Conservation (phyloP, 1,139 yeast species). For the Taphrina populina region DNA sequence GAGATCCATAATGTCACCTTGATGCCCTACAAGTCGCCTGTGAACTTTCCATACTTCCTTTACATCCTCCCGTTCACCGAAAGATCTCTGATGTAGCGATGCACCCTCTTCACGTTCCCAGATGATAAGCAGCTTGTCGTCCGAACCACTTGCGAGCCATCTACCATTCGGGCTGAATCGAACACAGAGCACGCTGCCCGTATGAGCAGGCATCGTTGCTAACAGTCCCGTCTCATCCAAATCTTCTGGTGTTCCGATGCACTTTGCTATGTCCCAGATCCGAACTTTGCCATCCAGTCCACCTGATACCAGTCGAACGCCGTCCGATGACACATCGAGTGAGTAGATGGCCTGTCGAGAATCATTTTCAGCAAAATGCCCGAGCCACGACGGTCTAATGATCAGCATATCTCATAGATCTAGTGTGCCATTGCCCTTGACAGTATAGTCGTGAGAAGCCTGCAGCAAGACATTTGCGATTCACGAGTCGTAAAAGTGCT, state of each 20-base stretch:
- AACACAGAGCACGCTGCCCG: slow-evolving; percentile 89
- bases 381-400: slow-evolving; percentile 32
- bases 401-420: slow-evolving; percentile 2
- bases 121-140: slow-evolving; percentile 82
- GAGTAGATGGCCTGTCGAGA: slow-evolving; percentile 55
- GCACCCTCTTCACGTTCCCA: slow-evolving; percentile 84
- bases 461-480: too few relatives aligned
- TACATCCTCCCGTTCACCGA: slow-evolving; percentile 31
- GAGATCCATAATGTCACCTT: slow-evolving; percentile 92
- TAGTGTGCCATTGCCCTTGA: too few relatives aligned
- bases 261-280: slow-evolving; percentile 76
- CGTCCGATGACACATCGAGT: slow-evolving; percentile 75
- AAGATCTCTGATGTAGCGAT: slow-evolving; percentile 25
- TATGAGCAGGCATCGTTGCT: slow-evolving; percentile 79
- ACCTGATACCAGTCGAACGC: slow-evolving; percentile 84
- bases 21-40: slow-evolving; percentile 89
- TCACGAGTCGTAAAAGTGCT: too few relatives aligned
- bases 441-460: too few relatives aligned
- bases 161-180: slow-evolving; percentile 89
- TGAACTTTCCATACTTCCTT: slow-evolving; percentile 36
- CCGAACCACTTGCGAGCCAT: slow-evolving; percentile 90
- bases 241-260: slow-evolving; percentile 43
- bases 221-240: slow-evolving; percentile 56
- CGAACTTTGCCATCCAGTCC: slow-evolving; percentile 88
- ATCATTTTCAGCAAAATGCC: slow-evolving; percentile 27